A percentile compares a stretch with the other conserved stretches of the same genome.
Conservation (phyloP, 176 grass and related monocot genomes). For the Oryza longistaminata region DNA sequence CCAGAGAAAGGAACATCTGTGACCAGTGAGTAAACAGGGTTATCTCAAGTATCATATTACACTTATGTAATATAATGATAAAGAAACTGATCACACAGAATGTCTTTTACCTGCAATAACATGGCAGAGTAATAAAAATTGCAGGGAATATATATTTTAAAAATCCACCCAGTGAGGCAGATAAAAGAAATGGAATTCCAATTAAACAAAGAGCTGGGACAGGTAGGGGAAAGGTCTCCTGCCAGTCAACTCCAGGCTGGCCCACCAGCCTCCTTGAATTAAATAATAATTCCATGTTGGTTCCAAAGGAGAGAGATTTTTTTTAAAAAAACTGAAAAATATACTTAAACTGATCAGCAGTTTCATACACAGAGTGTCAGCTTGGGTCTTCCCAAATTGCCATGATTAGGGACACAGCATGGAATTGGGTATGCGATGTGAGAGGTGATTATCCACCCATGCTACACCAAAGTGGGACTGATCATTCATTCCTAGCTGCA, state of each 20-base stretch:
- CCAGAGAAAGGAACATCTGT: slow-evolving; percentile 32
- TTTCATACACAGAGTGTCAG: not conserved
- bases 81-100: slow-evolving; percentile 5
- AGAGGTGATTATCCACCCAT: slow-evolving; percentile 1
- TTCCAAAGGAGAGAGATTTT: not conserved
- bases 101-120: slow-evolving; percentile 30
- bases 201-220: not conserved
- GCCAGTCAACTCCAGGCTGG: slow-evolving; percentile 48
- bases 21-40: not conserved
- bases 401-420: not conserved
- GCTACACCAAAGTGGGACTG: not conserved
- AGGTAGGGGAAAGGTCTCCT: slow-evolving; percentile 20
- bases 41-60: not conserved
- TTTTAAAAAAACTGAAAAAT: not conserved
- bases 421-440: not conserved
- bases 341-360: not conserved
- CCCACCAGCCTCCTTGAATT: not conserved
- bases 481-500: not conserved
- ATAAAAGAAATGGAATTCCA: not conserved
- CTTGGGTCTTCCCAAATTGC: not conserved
- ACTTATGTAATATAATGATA: slow-evolving; percentile 20
- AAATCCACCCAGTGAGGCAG: not conserved
- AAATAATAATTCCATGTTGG: slow-evolving; percentile 18
- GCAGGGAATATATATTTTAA: not conserved
- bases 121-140: slow-evolving; percentile 7